These are phyloP conservation scores for Aspergillus vadensis DNA, from an alignment of 2,329 filamentous ascomycete genomes.

Conservation along the genomic window DNA sequence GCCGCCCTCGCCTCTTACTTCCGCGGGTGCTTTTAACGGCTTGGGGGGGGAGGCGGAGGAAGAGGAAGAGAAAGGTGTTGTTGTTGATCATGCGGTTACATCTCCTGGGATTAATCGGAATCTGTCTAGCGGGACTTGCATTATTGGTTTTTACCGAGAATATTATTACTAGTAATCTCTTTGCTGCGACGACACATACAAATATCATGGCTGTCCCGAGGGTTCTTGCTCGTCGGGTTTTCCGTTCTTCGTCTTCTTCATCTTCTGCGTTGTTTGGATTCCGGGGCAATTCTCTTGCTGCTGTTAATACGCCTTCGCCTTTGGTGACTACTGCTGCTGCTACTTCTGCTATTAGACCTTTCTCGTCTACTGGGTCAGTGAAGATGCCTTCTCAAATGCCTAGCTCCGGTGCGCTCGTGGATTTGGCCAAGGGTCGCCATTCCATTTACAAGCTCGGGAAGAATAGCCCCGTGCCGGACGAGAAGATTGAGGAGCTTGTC, in stretches of 20 bases:
- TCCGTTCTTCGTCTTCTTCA: background rate
- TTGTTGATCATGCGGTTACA: background rate
- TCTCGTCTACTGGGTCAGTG: slow-evolving; percentile 16
- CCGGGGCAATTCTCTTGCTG: too few relatives aligned
- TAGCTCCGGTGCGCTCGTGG: slow-evolving; percentile 29
- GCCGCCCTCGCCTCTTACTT: background rate
- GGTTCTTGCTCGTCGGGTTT: background rate
- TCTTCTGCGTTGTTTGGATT: background rate
- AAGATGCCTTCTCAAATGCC: slow-evolving; percentile 9
- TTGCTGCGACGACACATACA: background rate
- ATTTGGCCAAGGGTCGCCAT: slow-evolving; percentile 38
- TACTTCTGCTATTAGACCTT: slow-evolving; percentile 10
- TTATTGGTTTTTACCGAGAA: background rate
- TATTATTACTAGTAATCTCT: background rate
- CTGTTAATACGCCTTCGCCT: slow-evolving; percentile 14
- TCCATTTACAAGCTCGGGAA: slow-evolving; percentile 41
- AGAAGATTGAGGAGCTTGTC: slow-evolving; percentile 41
- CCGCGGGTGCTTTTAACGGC: too few relatives aligned
- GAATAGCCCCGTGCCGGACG: slow-evolving; percentile 38
- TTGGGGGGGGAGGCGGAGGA: too few relatives aligned
- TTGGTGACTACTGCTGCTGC: slow-evolving; percentile 26
- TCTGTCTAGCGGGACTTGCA: background rate
- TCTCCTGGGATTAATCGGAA: background rate
- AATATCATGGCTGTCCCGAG: background rate
- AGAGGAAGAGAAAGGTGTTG: background rate